Base-by-base conservation (phyloP, 2,329 filamentous ascomycete genomes). In the Penicillium capsulatum region DNA sequence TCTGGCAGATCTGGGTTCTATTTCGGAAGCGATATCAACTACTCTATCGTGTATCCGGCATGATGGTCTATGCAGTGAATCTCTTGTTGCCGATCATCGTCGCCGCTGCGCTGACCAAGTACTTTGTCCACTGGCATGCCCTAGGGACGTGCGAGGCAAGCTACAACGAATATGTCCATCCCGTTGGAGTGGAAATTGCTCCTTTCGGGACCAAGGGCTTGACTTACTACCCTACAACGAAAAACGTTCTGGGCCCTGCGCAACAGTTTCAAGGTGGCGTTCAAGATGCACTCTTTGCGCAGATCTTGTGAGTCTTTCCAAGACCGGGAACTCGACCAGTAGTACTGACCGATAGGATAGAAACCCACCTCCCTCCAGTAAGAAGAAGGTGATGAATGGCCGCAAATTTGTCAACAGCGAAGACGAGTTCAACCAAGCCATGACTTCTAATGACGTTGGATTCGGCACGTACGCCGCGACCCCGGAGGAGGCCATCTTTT, bases 21-120 rank as follows among this genome's bases (percentile, higher is more conserved):
- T 36, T 36, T 36, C 34, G 16, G 10, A 36, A 36, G n/a, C 34
- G 34, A 19, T 36, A 36, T 22, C 34, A 36, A 19, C 34, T 36
- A 7, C 26, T 36, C 3, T 29, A 29, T 29, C 34, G 34, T 11
- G 14, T 15, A 24, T 34, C 32, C 7, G 32, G 32, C 19, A 34
- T 34, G 17, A 24, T 34, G 4, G 32, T 34, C 24, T 34, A 34
- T 15, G 32, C 10, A 14, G 17, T 34, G 2, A 34, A 34, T 24
- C 32, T 34, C 24, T 7, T 34, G 8, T 13, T 34, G 32, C 32
- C 32, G 7, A 34, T 34, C 19, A 34, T 34, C 11, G 5, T 34
- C 13, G 32, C 32, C 7, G 32, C 32, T 34, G 32, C 32, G 7
- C 24, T 34, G 13, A 14, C 32, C 2, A 34, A 34, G n/a, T 34